Base-by-base conservation (phyloP, 2,329 filamentous ascomycete genomes). In the Helotiales sp. region DNA sequence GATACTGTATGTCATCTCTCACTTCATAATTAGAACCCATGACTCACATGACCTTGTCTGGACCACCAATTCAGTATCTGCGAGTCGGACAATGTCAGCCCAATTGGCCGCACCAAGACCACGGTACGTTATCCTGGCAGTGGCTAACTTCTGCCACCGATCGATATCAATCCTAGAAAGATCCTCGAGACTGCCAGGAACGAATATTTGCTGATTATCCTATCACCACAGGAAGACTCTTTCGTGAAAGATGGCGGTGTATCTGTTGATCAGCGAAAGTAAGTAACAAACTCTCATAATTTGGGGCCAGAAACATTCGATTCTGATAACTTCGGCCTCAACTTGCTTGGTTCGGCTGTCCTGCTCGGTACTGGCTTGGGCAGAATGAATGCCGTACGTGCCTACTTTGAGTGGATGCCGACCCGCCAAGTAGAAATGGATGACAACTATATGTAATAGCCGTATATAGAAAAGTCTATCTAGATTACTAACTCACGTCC, bases 31-130 rank as follows among this genome's bases (percentile, higher is more conserved):
- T 15, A 11, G n/a, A 45, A 4, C 4, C 22, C 58, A 20, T 22
- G 37, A 26, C 50, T 54, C 26, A 43, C 37, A 43, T 37, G 6
- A 45, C 5, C 11, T 17, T 22, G 30, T 11, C 15, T 45, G 75
- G 73, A 85, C 73, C 92, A 92, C 73, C 89, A 90, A 72, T 93
- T 93, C 79, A 86, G 80, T 24, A 83, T 92, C 32, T 93, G 91
- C 74, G 80, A 82, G 62, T 90, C 89, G 0, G 80, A 86, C 64
- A 87, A 85, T 61, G 85, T 80, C 54, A 90, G 87, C 61, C 85
- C 87, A 0, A 60, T 92, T 26, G 90, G 90, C 15, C 82, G 88
- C 11, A 93, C 90, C 26, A 93, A 92, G 80, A 92, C 91, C 0
- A 86, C 87, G n/a, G n/a, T n/a, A n/a, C n/a, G n/a, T n/a, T n/a